Evolutionary conservation across 2,329 filamentous ascomycete genomes (phyloP).

Genomic region (Ophiostoma ips): DNA sequence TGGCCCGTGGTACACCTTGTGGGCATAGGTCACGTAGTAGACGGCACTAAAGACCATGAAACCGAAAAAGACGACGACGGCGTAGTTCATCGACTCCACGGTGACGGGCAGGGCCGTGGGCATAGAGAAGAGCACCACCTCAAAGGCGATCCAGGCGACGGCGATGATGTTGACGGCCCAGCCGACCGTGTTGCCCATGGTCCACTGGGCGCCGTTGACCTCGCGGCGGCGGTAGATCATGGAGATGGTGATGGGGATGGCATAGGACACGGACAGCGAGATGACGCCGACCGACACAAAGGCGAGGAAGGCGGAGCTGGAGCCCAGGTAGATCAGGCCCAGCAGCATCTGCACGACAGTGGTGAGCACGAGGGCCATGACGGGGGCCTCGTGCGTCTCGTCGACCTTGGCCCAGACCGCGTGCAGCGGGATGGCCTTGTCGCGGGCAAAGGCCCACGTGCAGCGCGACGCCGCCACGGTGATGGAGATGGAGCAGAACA

Average conservation of each 20-base stretch:
- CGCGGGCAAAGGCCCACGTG: constrained; percentile 19
- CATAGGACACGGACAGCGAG: constrained; percentile 31
- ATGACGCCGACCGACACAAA: constrained; percentile 25
- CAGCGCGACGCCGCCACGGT: constrained; percentile 19
- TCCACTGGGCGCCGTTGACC: constrained; percentile 23
- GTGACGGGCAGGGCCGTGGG: constrained; percentile 49
- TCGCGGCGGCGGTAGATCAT: constrained; percentile 27
- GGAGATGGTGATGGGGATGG: constrained; percentile 24
- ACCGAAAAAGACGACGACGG: constrained; percentile 57
- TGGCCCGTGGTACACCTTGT: constrained; percentile 1
- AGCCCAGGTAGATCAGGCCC: constrained; percentile 29
- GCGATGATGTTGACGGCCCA: constrained; percentile 9
- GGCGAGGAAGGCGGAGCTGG: constrained; percentile 29
- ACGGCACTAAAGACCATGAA: constrained; percentile 44
- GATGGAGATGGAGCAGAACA: constrained; percentile 23
- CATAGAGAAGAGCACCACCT: constrained; percentile 63
- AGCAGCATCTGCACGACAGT: constrained; percentile 24
- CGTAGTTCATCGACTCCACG: constrained; percentile 53
- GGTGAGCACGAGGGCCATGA: constrained; percentile 18
- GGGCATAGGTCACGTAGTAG: constrained; percentile 48
- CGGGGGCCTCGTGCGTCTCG: constrained; percentile 21
- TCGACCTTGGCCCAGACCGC: constrained; percentile 24
- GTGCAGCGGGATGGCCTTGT: constrained; percentile 27
- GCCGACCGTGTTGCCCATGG: not conserved
- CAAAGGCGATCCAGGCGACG: constrained; percentile 48